Percentiles rank a stretch among this genome's conserved stretches.
These are phyloP conservation scores for Xylaria sp. DNA, from an alignment of 2,329 filamentous ascomycete genomes.

Conservation along the genomic window DNA sequence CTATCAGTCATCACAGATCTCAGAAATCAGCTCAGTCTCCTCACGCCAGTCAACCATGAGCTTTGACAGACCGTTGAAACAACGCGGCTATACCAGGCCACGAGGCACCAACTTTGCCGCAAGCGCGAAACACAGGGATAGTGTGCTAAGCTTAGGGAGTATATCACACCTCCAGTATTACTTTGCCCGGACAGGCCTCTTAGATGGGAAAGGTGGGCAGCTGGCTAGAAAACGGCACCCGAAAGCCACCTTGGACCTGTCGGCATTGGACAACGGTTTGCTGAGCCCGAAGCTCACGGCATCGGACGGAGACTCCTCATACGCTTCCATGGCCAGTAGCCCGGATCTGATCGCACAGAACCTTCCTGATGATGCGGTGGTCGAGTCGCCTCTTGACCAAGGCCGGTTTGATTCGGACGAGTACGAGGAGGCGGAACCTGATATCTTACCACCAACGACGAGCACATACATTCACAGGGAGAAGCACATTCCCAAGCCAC, in stretches of 20 bases:
- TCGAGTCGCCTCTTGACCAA: slow-evolving; percentile 45
- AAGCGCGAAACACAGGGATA: slow-evolving; percentile 84
- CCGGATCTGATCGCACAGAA: slow-evolving; percentile 46
- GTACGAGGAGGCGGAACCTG: slow-evolving; percentile 60
- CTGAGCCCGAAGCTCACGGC: slow-evolving; percentile 37
- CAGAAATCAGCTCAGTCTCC: slow-evolving; percentile 38
- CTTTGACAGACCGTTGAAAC: slow-evolving; percentile 40
- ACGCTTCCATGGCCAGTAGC: slow-evolving; percentile 55
- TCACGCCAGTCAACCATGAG: slow-evolving; percentile 46
- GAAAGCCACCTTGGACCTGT: slow-evolving; percentile 53
- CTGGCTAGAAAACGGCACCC: slow-evolving; percentile 66
- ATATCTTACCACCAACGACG: slow-evolving; percentile 92
- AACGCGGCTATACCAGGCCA: slow-evolving; percentile 81
- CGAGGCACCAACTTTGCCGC: slow-evolving; percentile 85
- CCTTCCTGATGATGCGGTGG: slow-evolving; percentile 36
- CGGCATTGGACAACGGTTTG: slow-evolving; percentile 44
- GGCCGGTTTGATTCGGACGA: slow-evolving; percentile 52
- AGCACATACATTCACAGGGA: slow-evolving; percentile 90
- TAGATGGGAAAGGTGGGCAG: slow-evolving; percentile 90
- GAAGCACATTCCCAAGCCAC: slow-evolving; percentile 75
- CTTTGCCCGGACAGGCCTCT: slow-evolving; percentile 86
- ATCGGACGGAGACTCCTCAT: slow-evolving; percentile 54
- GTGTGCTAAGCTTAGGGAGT: slow-evolving; percentile 91
- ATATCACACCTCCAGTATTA: slow-evolving; percentile 98
- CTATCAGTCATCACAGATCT: slow-evolving; percentile 42